Base-by-base conservation (phyloP, 148 eudicot genomes). In the Euryodendron excelsum region DNA sequence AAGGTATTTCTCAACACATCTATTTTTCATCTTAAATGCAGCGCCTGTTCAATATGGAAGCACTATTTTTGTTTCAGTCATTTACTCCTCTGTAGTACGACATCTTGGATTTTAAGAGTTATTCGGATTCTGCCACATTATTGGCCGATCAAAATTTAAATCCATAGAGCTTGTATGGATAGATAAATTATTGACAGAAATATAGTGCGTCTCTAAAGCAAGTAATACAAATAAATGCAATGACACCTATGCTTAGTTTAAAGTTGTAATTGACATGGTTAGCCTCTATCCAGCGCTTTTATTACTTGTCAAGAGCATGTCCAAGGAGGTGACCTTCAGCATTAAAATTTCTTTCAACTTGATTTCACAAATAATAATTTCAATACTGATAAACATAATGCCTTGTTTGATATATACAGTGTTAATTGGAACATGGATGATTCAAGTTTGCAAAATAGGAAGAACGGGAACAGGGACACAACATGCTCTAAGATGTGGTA, bases 1-100 rank as follows among this genome's bases (percentile, higher is more conserved):
- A 92, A 91, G 97, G 97, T 92, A 88, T 66, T 76, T 66, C 44
- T 63, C 45, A 18, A 34, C 18, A 61, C 45, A 39, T 5, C 50
- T 72, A 9, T 33, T 63, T 44, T 72, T 72, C 41, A 20, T 72
- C 60, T 0, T 7, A 52, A 30, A 25, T 72, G 41, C 50, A 27
- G 37, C 28, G 4, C 41, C 58, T 48, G 30, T 48, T 70, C 23
- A 17, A 25, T 48, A 8, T 25, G 3, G 73, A 27, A 20, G 28
- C 23, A 25, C 3, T 70, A 21, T 70, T 48, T 72, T 60, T 72
- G 50, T 50, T 52, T 30, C 45, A 70, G 11, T 70, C 17, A 0
- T 23, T 68, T 28, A 39, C 39, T 70, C 58, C 74, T 28, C 20
- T 2, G 23, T 23, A 27, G 15, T 70, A 70, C 61, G 20, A n/a